Evolutionary conservation across 768 basidiomycete genomes (phyloP).

Genomic region (Podaxis pistillaris): DNA sequence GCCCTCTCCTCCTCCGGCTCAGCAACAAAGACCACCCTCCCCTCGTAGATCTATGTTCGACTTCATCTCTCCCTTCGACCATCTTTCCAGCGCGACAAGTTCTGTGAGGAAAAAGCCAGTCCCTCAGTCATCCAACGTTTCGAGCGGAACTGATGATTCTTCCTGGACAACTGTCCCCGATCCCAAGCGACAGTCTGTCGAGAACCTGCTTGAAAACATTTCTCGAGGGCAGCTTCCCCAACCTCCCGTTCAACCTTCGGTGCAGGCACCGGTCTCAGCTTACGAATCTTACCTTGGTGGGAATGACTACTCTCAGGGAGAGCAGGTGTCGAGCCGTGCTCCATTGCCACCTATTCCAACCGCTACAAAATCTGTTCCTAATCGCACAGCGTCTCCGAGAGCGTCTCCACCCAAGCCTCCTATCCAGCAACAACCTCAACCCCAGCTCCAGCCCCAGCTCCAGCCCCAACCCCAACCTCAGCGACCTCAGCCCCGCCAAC

Average conservation of each 20-base stretch:
- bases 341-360: slow-evolving; percentile 65
- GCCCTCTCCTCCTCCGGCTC: slow-evolving; percentile 24
- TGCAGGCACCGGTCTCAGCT: slow-evolving; percentile 36
- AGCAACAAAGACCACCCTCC: slow-evolving; percentile 57
- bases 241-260: slow-evolving; percentile 30
- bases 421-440: slow-evolving; percentile 42
- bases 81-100: slow-evolving; percentile 51
- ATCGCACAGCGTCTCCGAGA: slow-evolving; percentile 54
- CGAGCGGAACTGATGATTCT: slow-evolving; percentile 55
- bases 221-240: slow-evolving; percentile 47
- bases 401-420: slow-evolving; percentile 63
- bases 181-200: slow-evolving; percentile 81
- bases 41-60: slow-evolving; percentile 84
- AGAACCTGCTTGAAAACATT: slow-evolving; percentile 76
- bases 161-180: slow-evolving; percentile 54
- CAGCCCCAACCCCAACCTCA: slow-evolving; percentile 40
- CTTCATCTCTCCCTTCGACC: slow-evolving; percentile 83
- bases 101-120: slow-evolving; percentile 70
- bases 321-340: slow-evolving; percentile 40
- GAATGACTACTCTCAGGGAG: slow-evolving; percentile 45
- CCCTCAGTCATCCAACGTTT: slow-evolving; percentile 41
- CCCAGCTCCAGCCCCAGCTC: slow-evolving; percentile 46
- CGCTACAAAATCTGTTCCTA: slow-evolving; percentile 28
- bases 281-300: slow-evolving; percentile 46
- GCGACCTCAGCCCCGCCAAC: slow-evolving; percentile 23